phyloP scores from a whole-genome alignment of 2,329 filamentous ascomycete genomes.

The Pseudohalonectria lignicola region DNA sequence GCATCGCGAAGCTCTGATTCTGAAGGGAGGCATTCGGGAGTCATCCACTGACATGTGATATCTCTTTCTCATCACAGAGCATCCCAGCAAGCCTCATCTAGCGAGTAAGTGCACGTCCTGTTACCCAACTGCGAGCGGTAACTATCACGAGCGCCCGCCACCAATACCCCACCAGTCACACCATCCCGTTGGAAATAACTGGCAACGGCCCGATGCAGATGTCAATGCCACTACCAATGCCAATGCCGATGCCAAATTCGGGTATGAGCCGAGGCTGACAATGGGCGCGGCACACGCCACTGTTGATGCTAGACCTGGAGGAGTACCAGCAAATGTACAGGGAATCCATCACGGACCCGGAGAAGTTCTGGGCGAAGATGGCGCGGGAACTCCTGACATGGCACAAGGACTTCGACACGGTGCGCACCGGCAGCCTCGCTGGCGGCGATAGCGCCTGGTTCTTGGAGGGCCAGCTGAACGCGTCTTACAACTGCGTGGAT shows the following conservation, averaged over 20 bases:
- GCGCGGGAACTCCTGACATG: conserved; percentile 86
- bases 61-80: conserved; percentile 32
- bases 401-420: conserved; percentile 86
- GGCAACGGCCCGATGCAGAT: no score
- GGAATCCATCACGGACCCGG: conserved; percentile 81
- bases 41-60: not conserved
- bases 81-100: conserved; percentile 59
- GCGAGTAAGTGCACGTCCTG: conserved; percentile 42
- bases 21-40: no score
- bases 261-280: not conserved
- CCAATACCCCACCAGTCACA: no score
- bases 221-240: not conserved
- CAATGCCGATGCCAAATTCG: not conserved
- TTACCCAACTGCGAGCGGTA: no score
- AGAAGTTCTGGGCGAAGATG: conserved; percentile 79
- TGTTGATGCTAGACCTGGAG: conserved; percentile 37
- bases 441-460: conserved; percentile 92
- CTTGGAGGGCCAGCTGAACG: conserved; percentile 84
- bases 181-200: no score
- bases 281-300: not conserved
- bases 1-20: not conserved
- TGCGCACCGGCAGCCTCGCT: conserved; percentile 62
- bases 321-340: conserved; percentile 60
- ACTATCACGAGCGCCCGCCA: no score
- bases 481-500: conserved; percentile 95